Conservation (phyloP, 1,284 basidiomycete species). For the Tilletiopsis washingtonensis region DNA sequence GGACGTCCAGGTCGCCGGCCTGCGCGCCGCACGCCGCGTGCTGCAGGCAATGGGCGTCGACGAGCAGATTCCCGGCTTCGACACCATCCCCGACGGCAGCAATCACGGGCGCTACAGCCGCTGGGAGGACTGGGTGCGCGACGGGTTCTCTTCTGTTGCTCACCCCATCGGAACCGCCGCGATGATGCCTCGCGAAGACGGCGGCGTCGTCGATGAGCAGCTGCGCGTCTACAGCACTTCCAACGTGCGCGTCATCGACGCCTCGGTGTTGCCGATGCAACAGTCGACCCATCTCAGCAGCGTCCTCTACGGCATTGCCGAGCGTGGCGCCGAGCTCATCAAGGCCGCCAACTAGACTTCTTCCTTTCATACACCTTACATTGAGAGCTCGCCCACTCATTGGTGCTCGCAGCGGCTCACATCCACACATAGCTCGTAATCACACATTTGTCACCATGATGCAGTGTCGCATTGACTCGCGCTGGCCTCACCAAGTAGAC, state of each 20-base stretch:
- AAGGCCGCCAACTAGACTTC: not conserved
- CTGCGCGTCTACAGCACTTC: conserved; percentile 46
- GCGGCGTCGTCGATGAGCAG: conserved; percentile 51
- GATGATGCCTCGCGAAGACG: conserved; percentile 58
- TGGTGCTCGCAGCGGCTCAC: too few relatives aligned
- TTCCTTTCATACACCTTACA: too few relatives aligned
- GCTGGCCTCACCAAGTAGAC: too few relatives aligned
- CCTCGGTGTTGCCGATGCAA: conserved; percentile 26
- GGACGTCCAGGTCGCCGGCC: conserved; percentile 42
- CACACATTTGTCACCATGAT: too few relatives aligned
- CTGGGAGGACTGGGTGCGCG: conserved; percentile 48
- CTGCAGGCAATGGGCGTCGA: conserved; percentile 35
- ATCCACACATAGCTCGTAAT: too few relatives aligned
- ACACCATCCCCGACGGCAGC: conserved; percentile 26
- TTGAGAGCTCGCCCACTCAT: too few relatives aligned
- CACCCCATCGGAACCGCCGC: conserved; percentile 59
- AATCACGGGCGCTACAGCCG: conserved; percentile 27
- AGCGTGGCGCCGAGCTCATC: conserved; percentile 23
- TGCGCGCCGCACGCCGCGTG: conserved; percentile 38
- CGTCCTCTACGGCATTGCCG: conserved; percentile 31
- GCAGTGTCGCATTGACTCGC: too few relatives aligned
- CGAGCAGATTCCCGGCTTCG: conserved; percentile 46
- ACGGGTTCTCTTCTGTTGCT: conserved; percentile 49
- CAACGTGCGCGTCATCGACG: conserved; percentile 38
- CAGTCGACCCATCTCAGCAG: conserved; percentile 28